Conservation (phyloP, 2,329 filamentous ascomycete genomes). For the Beauveria scarabaeidicola region DNA sequence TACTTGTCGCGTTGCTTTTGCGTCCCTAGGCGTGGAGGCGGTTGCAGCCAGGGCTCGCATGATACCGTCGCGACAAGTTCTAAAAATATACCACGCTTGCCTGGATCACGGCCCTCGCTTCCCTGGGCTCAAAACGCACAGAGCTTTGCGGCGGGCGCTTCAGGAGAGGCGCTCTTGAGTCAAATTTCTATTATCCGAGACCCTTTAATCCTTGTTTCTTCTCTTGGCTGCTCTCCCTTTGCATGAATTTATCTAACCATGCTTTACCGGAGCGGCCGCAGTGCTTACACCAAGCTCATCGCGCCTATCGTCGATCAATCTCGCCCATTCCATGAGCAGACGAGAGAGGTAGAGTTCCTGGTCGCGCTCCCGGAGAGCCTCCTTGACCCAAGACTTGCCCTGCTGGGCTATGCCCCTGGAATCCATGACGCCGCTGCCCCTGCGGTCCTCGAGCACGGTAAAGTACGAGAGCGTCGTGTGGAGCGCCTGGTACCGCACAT, state of each 20-base stretch:
- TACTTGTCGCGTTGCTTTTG: background rate
- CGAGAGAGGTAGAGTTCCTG: slow-evolving; percentile 77
- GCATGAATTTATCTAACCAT: background rate
- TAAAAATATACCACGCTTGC: background rate
- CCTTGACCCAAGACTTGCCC: slow-evolving; percentile 56
- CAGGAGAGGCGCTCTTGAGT: background rate
- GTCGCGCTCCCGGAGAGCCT: slow-evolving; percentile 59
- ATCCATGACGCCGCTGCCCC: slow-evolving; percentile 42
- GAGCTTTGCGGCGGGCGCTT: background rate
- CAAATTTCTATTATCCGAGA: background rate
- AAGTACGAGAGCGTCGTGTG: slow-evolving; percentile 72
- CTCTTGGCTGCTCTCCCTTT: background rate
- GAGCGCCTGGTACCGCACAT: slow-evolving; percentile 62
- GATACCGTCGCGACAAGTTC: background rate
- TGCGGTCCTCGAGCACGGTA: slow-evolving; percentile 35
- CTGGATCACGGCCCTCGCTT: background rate
- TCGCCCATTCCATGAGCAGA: slow-evolving; percentile 67
- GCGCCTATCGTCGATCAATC: slow-evolving; percentile 55
- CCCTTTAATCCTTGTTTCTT: background rate
- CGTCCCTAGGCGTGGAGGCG: background rate
- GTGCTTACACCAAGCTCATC: slow-evolving; percentile 32
- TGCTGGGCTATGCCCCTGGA: slow-evolving; percentile 57
- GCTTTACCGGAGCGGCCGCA: background rate
- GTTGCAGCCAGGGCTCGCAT: background rate
- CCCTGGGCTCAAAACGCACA: background rate